Conservation (phyloP, 2,329 filamentous ascomycete species). For the Colletotrichum sp. region DNA sequence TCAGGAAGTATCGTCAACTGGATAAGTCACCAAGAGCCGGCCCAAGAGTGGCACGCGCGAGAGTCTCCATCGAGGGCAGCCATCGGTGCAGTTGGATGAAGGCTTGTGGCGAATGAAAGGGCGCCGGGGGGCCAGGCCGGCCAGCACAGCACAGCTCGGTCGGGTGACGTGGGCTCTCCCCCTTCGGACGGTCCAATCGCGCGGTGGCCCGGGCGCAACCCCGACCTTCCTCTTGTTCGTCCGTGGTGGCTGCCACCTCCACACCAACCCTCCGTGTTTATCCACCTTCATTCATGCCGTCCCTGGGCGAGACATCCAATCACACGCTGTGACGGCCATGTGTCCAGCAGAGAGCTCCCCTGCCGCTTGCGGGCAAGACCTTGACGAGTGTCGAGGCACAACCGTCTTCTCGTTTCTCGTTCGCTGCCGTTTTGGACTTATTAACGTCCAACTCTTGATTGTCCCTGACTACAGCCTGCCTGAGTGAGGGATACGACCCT, state of each 20-base stretch:
- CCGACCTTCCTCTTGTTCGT: neutral
- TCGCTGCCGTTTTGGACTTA: neutral
- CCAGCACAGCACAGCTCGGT: neutral
- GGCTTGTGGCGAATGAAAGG: neutral
- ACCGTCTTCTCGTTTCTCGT: neutral
- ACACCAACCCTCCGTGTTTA: neutral
- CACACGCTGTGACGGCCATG: neutral
- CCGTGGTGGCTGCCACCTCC: neutral
- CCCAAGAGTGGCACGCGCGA: neutral
- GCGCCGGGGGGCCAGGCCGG: neutral
- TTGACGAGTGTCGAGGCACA: neutral
- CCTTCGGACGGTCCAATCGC: neutral
- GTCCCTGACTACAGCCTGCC: neutral
- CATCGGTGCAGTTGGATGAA: neutral
- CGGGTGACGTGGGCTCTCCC: constrained; percentile 9
- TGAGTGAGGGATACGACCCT: neutral
- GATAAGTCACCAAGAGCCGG: neutral
- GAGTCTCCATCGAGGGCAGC: neutral
- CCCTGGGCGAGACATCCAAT: constrained; percentile 10
- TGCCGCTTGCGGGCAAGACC: neutral
- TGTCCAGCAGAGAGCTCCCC: neutral
- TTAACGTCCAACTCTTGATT: neutral
- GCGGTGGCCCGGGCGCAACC: neutral
- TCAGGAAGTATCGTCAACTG: neutral
- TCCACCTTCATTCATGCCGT: neutral